Percentiles rank a stretch among this genome's conserved stretches.
phyloP scores from a whole-genome alignment of 495 filamentous ascomycete genomes.

The Jackrogersella multiformis region DNA sequence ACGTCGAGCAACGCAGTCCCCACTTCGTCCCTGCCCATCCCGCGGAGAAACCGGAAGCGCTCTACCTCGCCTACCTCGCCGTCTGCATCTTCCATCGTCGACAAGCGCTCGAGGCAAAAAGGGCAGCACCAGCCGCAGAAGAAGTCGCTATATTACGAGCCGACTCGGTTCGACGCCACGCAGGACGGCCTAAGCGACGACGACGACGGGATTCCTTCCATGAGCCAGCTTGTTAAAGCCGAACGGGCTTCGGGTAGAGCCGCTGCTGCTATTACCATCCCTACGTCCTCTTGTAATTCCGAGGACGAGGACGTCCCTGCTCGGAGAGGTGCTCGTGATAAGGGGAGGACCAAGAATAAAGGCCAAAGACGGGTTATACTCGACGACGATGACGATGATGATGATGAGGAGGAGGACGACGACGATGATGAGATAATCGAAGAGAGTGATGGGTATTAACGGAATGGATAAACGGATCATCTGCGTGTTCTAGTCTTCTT shows the following conservation, averaged over 20 bases:
- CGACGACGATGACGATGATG: constrained; percentile 46
- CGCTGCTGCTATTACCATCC: background rate
- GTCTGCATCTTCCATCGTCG: constrained; percentile 21
- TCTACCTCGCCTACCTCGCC: constrained; percentile 49
- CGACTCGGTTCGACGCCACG: constrained; percentile 43
- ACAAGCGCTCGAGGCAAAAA: background rate
- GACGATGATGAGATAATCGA: constrained; percentile 35
- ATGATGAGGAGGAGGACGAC: too few relatives aligned
- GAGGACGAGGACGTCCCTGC: constrained; percentile 14
- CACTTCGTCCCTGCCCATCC: constrained; percentile 33
- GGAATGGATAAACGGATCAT: constrained; percentile 6
- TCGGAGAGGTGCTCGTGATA: constrained; percentile 1
- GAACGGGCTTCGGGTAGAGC: constrained; percentile 14
- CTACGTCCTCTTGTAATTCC: background rate
- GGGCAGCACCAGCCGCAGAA: constrained; percentile 11
- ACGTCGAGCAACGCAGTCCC: constrained; percentile 48
- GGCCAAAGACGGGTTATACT: constrained; percentile 7
- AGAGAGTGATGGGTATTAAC: constrained; percentile 31
- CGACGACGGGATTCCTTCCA: constrained; percentile 52
- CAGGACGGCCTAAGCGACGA: constrained; percentile 50
- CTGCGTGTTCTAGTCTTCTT: background rate
- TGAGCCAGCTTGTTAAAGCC: constrained; percentile 45
- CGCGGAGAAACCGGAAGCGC: constrained; percentile 29
- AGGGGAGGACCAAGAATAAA: constrained; percentile 12
- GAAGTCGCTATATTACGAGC: constrained; percentile 46